A percentile compares a stretch with the other conserved stretches of the same genome.
Conservation (phyloP, 768 basidiomycete genomes). For the Tephrocybe sp. region DNA sequence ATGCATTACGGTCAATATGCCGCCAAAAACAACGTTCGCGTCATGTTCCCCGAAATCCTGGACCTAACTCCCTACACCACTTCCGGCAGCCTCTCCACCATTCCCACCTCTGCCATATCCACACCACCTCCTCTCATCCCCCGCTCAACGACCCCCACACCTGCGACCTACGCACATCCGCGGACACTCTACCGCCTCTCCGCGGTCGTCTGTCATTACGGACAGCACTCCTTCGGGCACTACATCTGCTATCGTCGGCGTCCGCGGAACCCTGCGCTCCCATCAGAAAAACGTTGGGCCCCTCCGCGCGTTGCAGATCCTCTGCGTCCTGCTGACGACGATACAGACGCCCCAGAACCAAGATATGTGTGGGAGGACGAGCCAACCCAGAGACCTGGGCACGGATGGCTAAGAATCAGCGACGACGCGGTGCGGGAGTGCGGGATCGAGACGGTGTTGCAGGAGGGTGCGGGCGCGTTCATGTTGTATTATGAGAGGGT, state of each 20-base stretch:
- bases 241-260: conserved; percentile 90
- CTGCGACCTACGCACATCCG: conserved; percentile 47
- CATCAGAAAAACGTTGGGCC: conserved; percentile 35
- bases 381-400: conserved; percentile 47
- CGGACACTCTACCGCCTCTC: conserved; percentile 82
- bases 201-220: conserved; percentile 90
- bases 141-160: conserved; percentile 57
- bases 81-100: conserved; percentile 70
- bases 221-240: conserved; percentile 91
- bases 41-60: conserved; percentile 84
- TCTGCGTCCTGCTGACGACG: conserved; percentile 23
- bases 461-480: conserved; percentile 76
- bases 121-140: conserved; percentile 49
- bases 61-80: conserved; percentile 90
- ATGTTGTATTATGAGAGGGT: conserved; percentile 93
- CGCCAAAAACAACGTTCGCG: conserved; percentile 80
- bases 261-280: conserved; percentile 50
- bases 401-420: conserved; percentile 86
- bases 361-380: conserved; percentile 60
- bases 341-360: conserved; percentile 20
- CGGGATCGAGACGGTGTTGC: conserved; percentile 70
- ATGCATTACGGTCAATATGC: conserved; percentile 75
- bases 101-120: conserved; percentile 72
- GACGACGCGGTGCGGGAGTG: conserved; percentile 81
- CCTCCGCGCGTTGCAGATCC: conserved; percentile 35